Percentiles rank a stretch among this genome's conserved stretches.
Conservation (phyloP, 495 filamentous ascomycete species). For the Xylaria flabelliformis region DNA sequence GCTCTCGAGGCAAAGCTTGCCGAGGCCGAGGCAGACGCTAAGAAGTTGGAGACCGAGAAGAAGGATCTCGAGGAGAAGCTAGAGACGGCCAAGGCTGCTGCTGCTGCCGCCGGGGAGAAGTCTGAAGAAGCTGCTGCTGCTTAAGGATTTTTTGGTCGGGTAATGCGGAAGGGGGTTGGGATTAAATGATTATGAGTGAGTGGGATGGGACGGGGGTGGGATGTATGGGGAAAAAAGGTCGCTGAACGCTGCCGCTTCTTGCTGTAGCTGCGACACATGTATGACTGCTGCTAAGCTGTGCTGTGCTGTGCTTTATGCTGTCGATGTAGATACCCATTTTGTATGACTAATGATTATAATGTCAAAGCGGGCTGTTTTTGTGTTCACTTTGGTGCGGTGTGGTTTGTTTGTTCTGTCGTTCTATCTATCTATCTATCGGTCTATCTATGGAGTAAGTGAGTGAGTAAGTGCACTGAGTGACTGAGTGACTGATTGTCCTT, state of each 20-base stretch:
- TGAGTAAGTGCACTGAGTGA: too few species aligned
- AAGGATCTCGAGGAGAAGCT: constrained; percentile 13
- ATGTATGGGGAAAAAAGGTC: constrained; percentile 3
- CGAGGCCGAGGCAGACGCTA: constrained; percentile 18
- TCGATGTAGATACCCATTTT: constrained; percentile 32
- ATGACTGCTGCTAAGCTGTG: constrained; percentile 15
- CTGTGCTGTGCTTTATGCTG: constrained; percentile 22
- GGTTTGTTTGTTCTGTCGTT: too few species aligned
- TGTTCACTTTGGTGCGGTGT: too few species aligned
- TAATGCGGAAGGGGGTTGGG: not conserved
- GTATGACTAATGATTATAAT: constrained; percentile 31
- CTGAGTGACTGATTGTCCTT: too few species aligned
- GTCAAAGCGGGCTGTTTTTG: constrained; percentile 2
- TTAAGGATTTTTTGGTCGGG: not conserved
- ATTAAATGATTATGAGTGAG: not conserved
- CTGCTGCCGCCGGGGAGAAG: constrained; percentile 2
- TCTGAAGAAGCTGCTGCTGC: constrained; percentile 6
- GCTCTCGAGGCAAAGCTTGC: constrained; percentile 20
- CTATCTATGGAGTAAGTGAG: too few species aligned
- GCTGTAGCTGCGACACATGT: constrained; percentile 5
- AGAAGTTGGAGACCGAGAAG: constrained; percentile 23
- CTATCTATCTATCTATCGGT: too few species aligned
- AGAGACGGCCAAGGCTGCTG: constrained; percentile 8
- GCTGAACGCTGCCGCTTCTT: not conserved
- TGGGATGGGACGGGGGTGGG: too few species aligned